Evolutionary conservation across 2,329 filamentous ascomycete genomes (phyloP).

Genomic region (Coniochaeta sp.): DNA sequence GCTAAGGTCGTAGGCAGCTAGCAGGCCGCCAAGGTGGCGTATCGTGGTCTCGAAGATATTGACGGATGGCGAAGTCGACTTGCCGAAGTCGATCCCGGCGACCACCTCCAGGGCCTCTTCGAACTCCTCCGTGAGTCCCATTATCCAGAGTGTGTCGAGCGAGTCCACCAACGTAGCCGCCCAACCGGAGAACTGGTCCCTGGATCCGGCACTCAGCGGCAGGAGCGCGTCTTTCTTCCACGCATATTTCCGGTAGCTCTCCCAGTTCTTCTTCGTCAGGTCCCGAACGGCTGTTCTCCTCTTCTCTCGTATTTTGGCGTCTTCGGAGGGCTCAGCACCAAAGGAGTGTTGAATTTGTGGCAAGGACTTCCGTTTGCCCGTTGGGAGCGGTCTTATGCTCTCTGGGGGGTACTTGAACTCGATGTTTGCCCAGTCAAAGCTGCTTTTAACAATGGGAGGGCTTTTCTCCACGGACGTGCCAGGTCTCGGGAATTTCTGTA

Average conservation of each 20-base stretch:
- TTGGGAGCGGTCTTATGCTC: slow-evolving; percentile 18
- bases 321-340: background rate
- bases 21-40: slow-evolving; percentile 61
- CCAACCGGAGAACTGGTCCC: slow-evolving; percentile 59
- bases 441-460: too few species aligned
- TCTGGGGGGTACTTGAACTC: slow-evolving; percentile 17
- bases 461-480: too few species aligned
- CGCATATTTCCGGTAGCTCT: slow-evolving; percentile 53
- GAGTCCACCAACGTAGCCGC: slow-evolving; percentile 59
- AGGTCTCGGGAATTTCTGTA: too few species aligned
- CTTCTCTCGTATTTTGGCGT: slow-evolving; percentile 12
- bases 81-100: slow-evolving; percentile 53
- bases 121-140: slow-evolving; percentile 61
- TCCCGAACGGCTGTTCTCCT: slow-evolving; percentile 37
- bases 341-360: background rate
- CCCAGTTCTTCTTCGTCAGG: slow-evolving; percentile 49
- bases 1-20: slow-evolving; percentile 66
- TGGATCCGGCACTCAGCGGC: slow-evolving; percentile 45
- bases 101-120: slow-evolving; percentile 53
- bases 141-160: slow-evolving; percentile 65
- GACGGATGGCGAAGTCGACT: slow-evolving; percentile 40
- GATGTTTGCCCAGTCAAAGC: slow-evolving; percentile 30
- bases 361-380: slow-evolving; percentile 6
- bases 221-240: slow-evolving; percentile 59
- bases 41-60: slow-evolving; percentile 68